Conservation (phyloP, 306 rosid genomes). For the Alnus glutinosa region DNA sequence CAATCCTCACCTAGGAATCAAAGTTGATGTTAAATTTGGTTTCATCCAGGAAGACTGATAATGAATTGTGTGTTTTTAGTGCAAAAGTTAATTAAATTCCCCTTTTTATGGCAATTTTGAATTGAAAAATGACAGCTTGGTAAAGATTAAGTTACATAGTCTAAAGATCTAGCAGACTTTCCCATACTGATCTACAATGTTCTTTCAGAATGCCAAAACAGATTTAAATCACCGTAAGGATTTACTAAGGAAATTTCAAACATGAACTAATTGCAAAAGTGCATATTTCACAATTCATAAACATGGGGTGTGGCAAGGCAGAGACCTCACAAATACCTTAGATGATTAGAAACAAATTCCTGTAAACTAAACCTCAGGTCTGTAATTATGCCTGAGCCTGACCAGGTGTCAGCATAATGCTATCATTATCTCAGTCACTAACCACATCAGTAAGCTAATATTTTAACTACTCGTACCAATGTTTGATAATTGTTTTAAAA, state of each 20-base stretch:
- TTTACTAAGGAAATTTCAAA: neutral
- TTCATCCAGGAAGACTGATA: constrained; percentile 24
- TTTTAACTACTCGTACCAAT: too few species aligned
- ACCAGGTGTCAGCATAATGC: too few species aligned
- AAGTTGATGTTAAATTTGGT: constrained; percentile 1
- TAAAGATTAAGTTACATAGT: neutral
- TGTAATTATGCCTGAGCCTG: too few species aligned
- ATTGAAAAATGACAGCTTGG: neutral
- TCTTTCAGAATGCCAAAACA: neutral
- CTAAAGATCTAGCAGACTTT: neutral
- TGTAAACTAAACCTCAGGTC: too few species aligned
- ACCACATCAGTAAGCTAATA: too few species aligned
- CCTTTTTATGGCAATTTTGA: neutral
- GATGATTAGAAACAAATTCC: neutral
- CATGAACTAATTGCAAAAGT: neutral
- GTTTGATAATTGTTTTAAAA: too few species aligned
- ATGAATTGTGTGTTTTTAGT: constrained; percentile 7
- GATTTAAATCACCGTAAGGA: neutral
- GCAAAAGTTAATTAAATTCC: constrained; percentile 7
- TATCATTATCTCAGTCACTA: too few species aligned
- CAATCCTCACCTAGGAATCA: constrained; percentile 74
- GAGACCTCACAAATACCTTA: neutral
- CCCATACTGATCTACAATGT: neutral
- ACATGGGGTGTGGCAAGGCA: neutral
- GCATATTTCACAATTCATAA: neutral